These are phyloP conservation scores for Gonium pectorale DNA, from an alignment of 139 green algal genomes.

Conservation along the genomic window DNA sequence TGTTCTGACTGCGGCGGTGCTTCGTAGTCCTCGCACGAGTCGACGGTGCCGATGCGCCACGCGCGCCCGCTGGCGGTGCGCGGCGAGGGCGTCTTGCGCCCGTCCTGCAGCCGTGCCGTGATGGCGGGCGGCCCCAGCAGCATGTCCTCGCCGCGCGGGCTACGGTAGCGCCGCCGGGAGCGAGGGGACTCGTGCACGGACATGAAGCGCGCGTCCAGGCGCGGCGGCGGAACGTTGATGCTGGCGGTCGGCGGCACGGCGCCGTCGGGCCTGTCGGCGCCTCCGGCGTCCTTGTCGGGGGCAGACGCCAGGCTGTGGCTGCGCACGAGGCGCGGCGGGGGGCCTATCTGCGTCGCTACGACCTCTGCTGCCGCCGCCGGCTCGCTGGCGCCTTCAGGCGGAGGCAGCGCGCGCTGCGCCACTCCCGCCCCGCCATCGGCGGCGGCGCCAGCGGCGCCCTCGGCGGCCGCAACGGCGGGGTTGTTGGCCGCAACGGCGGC, in stretches of 20 bases:
- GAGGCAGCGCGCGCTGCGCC: neutral
- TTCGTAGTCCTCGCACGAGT: too few relatives aligned
- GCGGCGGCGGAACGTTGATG: neutral
- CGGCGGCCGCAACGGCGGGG: neutral
- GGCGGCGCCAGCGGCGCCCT: too few relatives aligned
- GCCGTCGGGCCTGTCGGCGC: neutral
- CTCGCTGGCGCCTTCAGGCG: neutral
- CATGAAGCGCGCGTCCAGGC: conserved; percentile 4
- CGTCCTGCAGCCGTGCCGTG: conserved; percentile 29
- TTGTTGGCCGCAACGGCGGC: too few relatives aligned
- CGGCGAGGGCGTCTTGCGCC: conserved; percentile 36
- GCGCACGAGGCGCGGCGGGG: neutral
- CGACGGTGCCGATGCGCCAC: too few relatives aligned
- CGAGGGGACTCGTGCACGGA: conserved; percentile 28
- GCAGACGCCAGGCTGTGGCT: neutral
- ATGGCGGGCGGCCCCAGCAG: conserved; percentile 32
- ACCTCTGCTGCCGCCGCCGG: too few relatives aligned
- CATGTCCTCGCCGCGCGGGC: conserved; percentile 20
- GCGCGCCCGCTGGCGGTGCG: neutral
- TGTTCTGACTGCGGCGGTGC: too few relatives aligned
- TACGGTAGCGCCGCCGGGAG: conserved; percentile 33
- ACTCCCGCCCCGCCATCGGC: neutral
- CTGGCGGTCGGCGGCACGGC: neutral
- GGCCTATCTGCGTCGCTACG: too few relatives aligned
- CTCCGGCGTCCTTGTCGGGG: neutral